These are phyloP conservation scores for Fonsecaea nubica DNA, from an alignment of 2,329 filamentous ascomycete species.

Conservation along the genomic window DNA sequence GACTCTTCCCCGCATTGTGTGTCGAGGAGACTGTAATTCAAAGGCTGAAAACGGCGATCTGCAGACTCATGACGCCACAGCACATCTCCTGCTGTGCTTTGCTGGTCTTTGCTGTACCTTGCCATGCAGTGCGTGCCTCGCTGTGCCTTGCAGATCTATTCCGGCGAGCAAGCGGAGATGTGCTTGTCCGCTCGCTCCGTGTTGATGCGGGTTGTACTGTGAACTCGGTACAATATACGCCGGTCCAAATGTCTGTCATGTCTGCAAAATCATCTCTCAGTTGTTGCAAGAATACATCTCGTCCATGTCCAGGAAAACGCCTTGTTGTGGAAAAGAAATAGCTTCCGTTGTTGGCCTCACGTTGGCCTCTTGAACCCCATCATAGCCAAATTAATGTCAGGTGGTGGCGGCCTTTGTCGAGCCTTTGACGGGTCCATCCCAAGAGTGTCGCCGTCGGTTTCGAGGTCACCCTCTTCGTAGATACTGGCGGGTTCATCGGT, in stretches of 20 bases:
- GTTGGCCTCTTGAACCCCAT: slow-evolving; percentile 38
- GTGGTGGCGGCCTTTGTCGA: slow-evolving; percentile 12
- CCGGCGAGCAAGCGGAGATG: neutral
- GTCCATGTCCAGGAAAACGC: neutral
- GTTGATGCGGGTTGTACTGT: neutral
- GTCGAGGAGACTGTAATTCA: neutral
- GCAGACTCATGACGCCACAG: slow-evolving; percentile 4
- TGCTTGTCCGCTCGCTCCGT: neutral
- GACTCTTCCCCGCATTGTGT: neutral
- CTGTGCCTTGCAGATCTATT: slow-evolving; percentile 9
- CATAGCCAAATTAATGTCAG: slow-evolving; percentile 34
- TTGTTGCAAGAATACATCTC: neutral
- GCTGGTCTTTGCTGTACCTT: too few species aligned
- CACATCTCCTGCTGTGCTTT: neutral
- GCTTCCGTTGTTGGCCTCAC: slow-evolving; percentile 7
- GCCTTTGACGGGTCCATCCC: slow-evolving; percentile 32
- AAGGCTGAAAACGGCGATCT: neutral
- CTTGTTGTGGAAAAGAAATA: neutral
- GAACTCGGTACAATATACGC: neutral
- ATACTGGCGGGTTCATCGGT: slow-evolving; percentile 58
- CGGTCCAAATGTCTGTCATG: neutral
- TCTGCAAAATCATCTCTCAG: neutral
- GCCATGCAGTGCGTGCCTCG: neutral
- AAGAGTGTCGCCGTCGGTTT: slow-evolving; percentile 34
- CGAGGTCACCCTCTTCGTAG: slow-evolving; percentile 64